Evolutionary conservation across 106 monocot species (phyloP), one percentile per base, ranked within the genome.

Genomic region (Dendrobium huoshanense): DNA sequence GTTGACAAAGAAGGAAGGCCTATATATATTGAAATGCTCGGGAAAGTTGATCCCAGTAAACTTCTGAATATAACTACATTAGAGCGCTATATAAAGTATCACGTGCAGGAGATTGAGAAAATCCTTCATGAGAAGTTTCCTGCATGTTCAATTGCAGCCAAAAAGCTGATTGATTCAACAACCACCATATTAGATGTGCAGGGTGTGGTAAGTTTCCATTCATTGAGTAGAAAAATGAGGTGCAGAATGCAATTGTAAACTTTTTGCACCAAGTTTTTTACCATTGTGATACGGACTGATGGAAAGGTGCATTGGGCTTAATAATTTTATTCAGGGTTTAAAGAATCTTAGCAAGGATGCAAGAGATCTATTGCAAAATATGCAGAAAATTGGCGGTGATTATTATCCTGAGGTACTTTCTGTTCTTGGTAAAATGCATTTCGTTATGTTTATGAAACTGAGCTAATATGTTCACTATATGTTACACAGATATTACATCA

Each of bases 131-230:
- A 87, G 76, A 91, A 86, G 59, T 91, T 86, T 73, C 91, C 88
- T 77, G 91, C 91, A 11, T 91, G 91, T 75, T 88, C 91, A 37
- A 79, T 91, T 85, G 91, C 91, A 22, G 80, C 87, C 49, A 88
- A 83, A 77, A 83, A 80, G 44, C 88, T 85, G 67, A 91, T 91
- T 67, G 82, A 72, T 81, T 85, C 88, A 61, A 75, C 85, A 24
- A 91, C 87, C n/a, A 88, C 91, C 59, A 81, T 91, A 41, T 79
- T 91, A 72, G 91, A 91, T 87, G 91, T 87, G 41, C 88, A 91
- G 29, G 88, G 91, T 9, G 77, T 91, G 86, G 91, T 91, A 87
- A 80, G 83, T 77, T 48, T 51, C 18, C 0, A 13, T 75, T 77
- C n/a, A n/a, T 29, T 2, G 15, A 17, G 29, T 64, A 9, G 51